Evolutionary conservation across 176 grass and related monocot species (phyloP).

Genomic region (Oryza meyeriana): DNA sequence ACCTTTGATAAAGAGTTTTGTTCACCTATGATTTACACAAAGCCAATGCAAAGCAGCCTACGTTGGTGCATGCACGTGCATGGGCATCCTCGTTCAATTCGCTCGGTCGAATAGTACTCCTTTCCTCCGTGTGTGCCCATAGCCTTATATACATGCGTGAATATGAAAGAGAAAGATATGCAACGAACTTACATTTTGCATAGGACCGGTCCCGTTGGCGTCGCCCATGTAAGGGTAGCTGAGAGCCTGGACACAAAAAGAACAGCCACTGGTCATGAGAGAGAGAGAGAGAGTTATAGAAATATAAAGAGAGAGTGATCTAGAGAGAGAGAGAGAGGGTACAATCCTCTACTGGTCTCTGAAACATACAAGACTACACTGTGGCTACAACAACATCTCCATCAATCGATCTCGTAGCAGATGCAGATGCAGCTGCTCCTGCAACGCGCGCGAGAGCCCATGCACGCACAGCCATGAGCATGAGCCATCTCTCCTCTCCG

Average conservation of each 20-base stretch:
- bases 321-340: constrained; percentile 13
- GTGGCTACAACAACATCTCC: constrained; percentile 22
- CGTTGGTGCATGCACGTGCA: constrained; percentile 12
- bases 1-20: constrained; percentile 27
- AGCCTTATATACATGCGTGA: background rate
- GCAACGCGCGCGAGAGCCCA: constrained; percentile 17
- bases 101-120: background rate
- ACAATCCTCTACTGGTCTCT: constrained; percentile 4
- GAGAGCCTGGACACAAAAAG: constrained; percentile 59
- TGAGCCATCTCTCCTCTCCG: background rate
- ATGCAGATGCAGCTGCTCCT: background rate
- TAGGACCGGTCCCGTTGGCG: constrained; percentile 41
- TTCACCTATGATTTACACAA: background rate
- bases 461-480: constrained; percentile 10
- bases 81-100: constrained; percentile 23
- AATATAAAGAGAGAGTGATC: too few relatives aligned
- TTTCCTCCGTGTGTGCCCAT: constrained; percentile 7
- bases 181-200: constrained; percentile 54
- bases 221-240: constrained; percentile 82
- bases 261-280: constrained; percentile 26
- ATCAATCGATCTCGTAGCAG: background rate
- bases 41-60: constrained; percentile 15
- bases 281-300: too few relatives aligned
- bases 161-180: background rate
- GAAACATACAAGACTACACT: constrained; percentile 27